Evolutionary conservation across 495 filamentous ascomycete species (phyloP), one percentile per base, ranked within the genome.

Genomic region (Neurospora sp.): DNA sequence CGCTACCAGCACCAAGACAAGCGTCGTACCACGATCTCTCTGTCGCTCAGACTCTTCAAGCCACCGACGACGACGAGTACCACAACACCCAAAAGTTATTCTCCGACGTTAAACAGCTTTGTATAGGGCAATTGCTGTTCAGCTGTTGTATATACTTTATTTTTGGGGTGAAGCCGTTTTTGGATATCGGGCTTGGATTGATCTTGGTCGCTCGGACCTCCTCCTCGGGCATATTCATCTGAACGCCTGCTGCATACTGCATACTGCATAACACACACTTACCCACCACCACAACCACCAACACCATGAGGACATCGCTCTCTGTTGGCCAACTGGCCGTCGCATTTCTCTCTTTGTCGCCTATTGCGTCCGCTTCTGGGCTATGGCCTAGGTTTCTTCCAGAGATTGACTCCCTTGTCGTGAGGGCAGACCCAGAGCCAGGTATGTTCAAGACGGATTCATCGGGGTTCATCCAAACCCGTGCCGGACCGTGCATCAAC

Each of bases 341-440:
- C 37, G 78, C 79, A 39, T 73, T 84, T 10, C 74, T 83, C n/a
- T 78, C 80, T 1, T 69, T 84, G 40, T 73, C 82, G 7, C 78
- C 79, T 23, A 71, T 77, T 20, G 80, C 77, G 5, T 78, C 80
- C 16, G 82, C 83, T 9, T 77, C 76, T 78, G 59, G 77, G 35
- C 11, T 75, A 71, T 81, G 79, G 79, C 78, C 80, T n/a, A 73
- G 74, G n/a, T 82, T 77, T 79, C 77, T 83, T 11, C 82, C 82
- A 27, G 79, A 81, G 11, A 8, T 79, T 27, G 82, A 85, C 71
- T 71, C 77, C 4, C 71, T 85, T 46, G 80, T 84, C 12, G 82
- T 81, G 23, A 78, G 83, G 41, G 79, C 78, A 70, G 78, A 84
- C 66, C 77, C 69, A 72, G 69, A 70, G 39, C 78, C 38, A 74